phyloP scores from a whole-genome alignment of 1,284 basidiomycete species.

The Leccinum pallidistipes region DNA sequence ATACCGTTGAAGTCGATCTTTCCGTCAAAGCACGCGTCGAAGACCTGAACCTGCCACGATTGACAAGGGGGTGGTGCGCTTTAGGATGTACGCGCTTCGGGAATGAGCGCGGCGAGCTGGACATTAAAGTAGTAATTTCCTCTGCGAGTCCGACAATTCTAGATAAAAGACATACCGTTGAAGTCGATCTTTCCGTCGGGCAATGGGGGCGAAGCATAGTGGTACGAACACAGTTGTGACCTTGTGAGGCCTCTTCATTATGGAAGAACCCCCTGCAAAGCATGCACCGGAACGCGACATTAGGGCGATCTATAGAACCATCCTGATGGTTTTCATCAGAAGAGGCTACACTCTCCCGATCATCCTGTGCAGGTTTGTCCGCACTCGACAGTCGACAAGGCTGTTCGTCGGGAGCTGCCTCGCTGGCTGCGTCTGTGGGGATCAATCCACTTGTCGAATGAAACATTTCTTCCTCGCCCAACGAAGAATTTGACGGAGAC shows the following conservation, averaged over 20 bases:
- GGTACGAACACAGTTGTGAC: constrained; percentile 21
- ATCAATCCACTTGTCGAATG: constrained; percentile 3
- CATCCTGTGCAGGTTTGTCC: neutral
- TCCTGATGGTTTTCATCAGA: neutral
- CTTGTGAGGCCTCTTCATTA: constrained; percentile 4
- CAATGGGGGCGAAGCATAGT: constrained; percentile 12
- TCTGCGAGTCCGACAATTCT: too few species aligned
- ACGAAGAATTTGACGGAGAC: constrained; percentile 6
- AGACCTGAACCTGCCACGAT: too few species aligned
- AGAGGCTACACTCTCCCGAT: neutral
- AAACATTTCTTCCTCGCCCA: constrained; percentile 14
- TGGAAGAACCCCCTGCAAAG: constrained; percentile 23
- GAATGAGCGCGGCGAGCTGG: too few species aligned
- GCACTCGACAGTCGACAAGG: neutral
- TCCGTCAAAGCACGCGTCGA: too few species aligned
- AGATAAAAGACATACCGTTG: too few species aligned
- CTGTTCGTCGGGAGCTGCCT: neutral
- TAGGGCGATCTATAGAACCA: neutral
- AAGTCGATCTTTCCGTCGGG: too few species aligned
- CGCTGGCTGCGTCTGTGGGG: neutral
- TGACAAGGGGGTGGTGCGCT: too few species aligned
- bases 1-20: too few species aligned
- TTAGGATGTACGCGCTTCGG: too few species aligned
- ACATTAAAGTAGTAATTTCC: too few species aligned
- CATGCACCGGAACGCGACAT: constrained; percentile 12